Base-by-base conservation (phyloP, 768 basidiomycete species). In the Cantharellus anzutake region DNA sequence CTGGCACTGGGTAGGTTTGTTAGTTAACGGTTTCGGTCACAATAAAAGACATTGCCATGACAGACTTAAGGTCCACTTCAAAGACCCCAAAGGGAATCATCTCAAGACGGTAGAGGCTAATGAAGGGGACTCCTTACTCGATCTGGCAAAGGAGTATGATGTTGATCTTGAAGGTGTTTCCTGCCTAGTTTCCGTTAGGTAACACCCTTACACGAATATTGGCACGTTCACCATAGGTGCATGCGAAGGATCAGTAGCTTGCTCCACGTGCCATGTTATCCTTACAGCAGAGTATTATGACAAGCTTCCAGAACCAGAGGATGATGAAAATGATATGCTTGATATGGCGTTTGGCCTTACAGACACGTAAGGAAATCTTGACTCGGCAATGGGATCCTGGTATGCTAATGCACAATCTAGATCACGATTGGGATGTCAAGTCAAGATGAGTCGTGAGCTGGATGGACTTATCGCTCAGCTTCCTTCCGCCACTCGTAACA, bases 241-340 rank as follows among this genome's bases (percentile, higher is more conserved):
- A 37, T 99, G 96, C 70, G 94, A 98, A 73, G 86, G 90, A 44
- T 94, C 91, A 1, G 80, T 96, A 55, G 94, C 94, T 14, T 99
- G 94, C 68, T 97, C 94, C 11, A 99, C 94, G 29, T 99, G 94
- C 69, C 94, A 99, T 69, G 80, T 98, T 60, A 89, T 99, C 60
- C 75, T 93, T 59, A 75, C 81, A 35, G 78, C 78, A 29, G 82
- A 91, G 66, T 76, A 82, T 62, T 97, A 92, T 68, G 88, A 97
- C 69, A 69, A 78, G 53, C 77, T 98, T 2, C 84, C 88, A 1
- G 94, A 98, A 67, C 93, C 94, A 3, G 86, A 86, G 59, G 94
- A 98, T 64, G 94, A 99, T 68, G 94, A 99, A 72, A 99, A 97
- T 66, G 93, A 91, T 66, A 92, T 93, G 90, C 78, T 99, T 42